Evolutionary conservation across 306 rosid species (phyloP).

Genomic region (Ochetophila trinervis): DNA sequence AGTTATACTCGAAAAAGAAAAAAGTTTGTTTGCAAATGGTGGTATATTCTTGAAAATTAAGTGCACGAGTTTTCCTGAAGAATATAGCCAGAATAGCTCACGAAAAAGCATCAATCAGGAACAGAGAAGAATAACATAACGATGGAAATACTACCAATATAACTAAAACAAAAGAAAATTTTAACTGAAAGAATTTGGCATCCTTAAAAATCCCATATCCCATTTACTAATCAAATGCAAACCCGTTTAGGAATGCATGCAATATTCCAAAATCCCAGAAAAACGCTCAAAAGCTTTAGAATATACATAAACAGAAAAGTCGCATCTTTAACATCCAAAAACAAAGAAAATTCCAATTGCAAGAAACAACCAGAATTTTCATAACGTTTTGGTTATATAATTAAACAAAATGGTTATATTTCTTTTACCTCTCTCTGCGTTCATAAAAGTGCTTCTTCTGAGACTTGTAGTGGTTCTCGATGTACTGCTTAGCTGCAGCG

Average conservation of each 20-base stretch:
- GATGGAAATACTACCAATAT: no score
- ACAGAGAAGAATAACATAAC: no score
- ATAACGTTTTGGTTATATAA: not conserved
- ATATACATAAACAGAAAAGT: no score
- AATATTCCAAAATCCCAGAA: not conserved
- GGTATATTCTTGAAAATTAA: no score
- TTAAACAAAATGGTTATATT: not conserved
- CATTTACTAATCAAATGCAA: slow-evolving; percentile 13
- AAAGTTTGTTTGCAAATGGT: no score
- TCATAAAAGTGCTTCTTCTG: slow-evolving; percentile 70
- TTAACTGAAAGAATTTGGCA: no score
- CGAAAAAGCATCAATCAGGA: not conserved
- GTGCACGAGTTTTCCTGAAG: no score
- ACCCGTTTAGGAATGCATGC: slow-evolving; percentile 4
- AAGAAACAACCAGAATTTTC: not conserved
- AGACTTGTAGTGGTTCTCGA: slow-evolving; percentile 77
- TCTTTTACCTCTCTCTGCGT: slow-evolving; percentile 70
- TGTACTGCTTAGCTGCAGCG: slow-evolving; percentile 85
- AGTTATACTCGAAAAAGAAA: no score
- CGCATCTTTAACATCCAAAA: not conserved
- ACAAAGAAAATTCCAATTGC: not conserved
- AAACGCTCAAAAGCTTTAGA: no score
- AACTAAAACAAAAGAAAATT: no score
- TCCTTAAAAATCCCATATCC: slow-evolving; percentile 22
- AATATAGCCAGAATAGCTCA: not conserved